Evolutionary conservation across 192 early-diverging fungal species (phyloP), one percentile per base, ranked within the genome.

Genomic region (Obelidium mucronatum): DNA sequence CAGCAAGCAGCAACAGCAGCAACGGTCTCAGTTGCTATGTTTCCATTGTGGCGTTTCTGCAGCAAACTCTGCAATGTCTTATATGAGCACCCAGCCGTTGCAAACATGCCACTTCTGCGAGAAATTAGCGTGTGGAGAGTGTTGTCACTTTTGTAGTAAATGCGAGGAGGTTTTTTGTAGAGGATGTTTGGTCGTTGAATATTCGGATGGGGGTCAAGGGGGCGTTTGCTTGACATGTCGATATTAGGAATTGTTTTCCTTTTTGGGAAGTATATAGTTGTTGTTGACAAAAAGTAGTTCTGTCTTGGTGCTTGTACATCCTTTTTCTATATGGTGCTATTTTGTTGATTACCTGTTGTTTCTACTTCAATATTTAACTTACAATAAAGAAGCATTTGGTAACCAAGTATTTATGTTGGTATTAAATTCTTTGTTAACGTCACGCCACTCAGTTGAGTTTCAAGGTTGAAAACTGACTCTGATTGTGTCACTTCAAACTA

Each of bases 61-160:
- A n/a, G 24, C 66, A n/a, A 17, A 67, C 13, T 42, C 66, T n/a
- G 15, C 66, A 51, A 67, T 67, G 66, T 67, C 66, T 1, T 67
- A 51, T 34, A 26, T 67, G 66, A 67, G 66, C 44, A 67, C 66
- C 5, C 37, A 67, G 30, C 44, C 40, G 22, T 42, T 67, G 15
- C 42, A 51, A 42, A 52, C 6, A 6, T 67, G 66, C 35, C 22
- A 42, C 40, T 67, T 67, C 51, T 67, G 66, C 40, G 66, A 67
- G 1, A 26, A 36, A 36, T 30, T 67, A 6, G 66, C 66, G 22
- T 67, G 66, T 36, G 42, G 4, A 5, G 66, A 67, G 44, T 67
- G 66, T 34, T 67, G 44, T 30, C 37, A 74, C 28, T 19, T 67
- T 3, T 39, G 71, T 52, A 42, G 34, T 33, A 48, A 35, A 31